Percentiles rank a stretch among this genome's conserved stretches.
Evolutionary conservation across 345 rosid species (phyloP).

Genomic region (Acer campestre): DNA sequence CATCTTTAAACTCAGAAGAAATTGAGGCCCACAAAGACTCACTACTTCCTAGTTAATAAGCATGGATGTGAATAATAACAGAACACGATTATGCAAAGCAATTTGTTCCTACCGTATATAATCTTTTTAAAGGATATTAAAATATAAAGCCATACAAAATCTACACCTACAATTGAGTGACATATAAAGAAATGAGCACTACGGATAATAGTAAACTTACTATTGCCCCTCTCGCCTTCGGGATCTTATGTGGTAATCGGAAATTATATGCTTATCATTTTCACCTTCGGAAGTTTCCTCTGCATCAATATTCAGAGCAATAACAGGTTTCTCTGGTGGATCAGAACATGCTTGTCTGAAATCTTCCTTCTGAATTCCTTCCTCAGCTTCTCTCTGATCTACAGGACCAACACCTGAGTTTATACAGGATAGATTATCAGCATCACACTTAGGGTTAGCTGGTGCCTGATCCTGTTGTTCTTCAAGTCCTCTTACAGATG

Average conservation of each 20-base stretch:
- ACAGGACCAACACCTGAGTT: constrained; percentile 6
- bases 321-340: constrained; percentile 18
- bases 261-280: constrained; percentile 32
- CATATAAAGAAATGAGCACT: constrained; percentile 3
- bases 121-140: background rate
- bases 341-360: constrained; percentile 18
- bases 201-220: constrained; percentile 24
- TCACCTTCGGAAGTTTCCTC: constrained; percentile 21
- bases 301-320: constrained; percentile 24
- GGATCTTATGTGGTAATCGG: constrained; percentile 19
- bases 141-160: background rate
- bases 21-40: background rate
- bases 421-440: constrained; percentile 18
- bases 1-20: background rate
- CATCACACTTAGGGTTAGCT: background rate
- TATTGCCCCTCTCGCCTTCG: constrained; percentile 18
- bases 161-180: background rate
- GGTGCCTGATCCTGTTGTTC: constrained; percentile 22
- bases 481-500: constrained; percentile 21
- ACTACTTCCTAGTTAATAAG: background rate
- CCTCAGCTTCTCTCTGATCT: constrained; percentile 17
- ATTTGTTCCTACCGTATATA: no score
- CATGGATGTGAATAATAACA: background rate
- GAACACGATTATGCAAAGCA: background rate
- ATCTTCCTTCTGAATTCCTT: constrained; percentile 26